Percentiles rank a stretch among this genome's conserved stretches.
Conservation (phyloP, 2,329 filamentous ascomycete genomes). For the Pseudocercospora pini-densiflorae region DNA sequence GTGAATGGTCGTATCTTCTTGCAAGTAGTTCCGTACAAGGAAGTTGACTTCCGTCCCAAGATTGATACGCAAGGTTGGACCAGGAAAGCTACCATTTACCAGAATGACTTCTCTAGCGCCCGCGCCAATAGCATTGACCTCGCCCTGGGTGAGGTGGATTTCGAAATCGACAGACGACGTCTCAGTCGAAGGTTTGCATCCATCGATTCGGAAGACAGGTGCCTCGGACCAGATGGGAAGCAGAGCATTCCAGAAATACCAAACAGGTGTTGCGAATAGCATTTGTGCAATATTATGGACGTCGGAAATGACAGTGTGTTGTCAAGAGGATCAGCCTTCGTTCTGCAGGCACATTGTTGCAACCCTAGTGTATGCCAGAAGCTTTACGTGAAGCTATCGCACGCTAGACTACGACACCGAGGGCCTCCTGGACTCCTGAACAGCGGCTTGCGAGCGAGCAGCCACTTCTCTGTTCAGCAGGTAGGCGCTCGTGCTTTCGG, state of each 20-base stretch:
- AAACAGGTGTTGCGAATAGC: not conserved
- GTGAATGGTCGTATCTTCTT: constrained; percentile 22
- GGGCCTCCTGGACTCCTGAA: not conserved
- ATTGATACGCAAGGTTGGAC: constrained; percentile 13
- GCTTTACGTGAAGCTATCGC: not conserved
- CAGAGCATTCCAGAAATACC: not conserved
- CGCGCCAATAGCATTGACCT: constrained; percentile 14
- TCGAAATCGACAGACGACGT: constrained; percentile 3
- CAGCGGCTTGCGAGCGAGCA: not conserved
- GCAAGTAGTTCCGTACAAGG: constrained; percentile 21
- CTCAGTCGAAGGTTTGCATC: not conserved
- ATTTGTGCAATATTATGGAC: not conserved
- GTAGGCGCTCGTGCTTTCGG: too few relatives aligned
- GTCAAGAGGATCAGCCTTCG: not conserved
- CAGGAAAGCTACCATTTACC: constrained; percentile 17
- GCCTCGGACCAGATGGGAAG: not conserved
- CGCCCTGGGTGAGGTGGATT: constrained; percentile 7
- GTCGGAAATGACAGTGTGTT: not conserved
- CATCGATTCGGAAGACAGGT: not conserved
- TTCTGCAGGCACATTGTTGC: not conserved
- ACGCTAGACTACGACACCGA: not conserved
- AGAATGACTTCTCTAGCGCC: constrained; percentile 15
- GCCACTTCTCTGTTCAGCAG: too few relatives aligned
- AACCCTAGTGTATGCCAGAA: not conserved
- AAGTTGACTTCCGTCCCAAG: constrained; percentile 22